Evolutionary conservation across 1,284 basidiomycete genomes (phyloP), one percentile per base, ranked within the genome.

Genomic region (Polyporus tsugae): DNA sequence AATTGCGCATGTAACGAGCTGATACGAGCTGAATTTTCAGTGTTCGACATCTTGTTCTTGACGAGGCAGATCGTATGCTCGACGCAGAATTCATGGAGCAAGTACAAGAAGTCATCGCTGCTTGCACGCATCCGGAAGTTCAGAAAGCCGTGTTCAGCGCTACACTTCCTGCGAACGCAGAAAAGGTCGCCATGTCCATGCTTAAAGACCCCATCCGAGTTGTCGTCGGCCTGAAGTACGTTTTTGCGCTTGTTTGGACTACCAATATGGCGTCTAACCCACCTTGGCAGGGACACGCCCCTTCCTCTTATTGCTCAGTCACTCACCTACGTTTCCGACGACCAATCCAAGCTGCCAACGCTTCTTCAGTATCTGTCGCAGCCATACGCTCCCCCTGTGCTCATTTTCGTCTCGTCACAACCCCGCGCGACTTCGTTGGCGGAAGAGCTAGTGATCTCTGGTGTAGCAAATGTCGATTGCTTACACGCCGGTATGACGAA

Each of bases 101-200:
- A 83, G 90, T 96, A 1, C 89, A 97, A 82, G 95, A 97, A 75
- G 91, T 99, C 67, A 82, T 98, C 11, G 87, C 89, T 4, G 89
- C 93, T n/a, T 98, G 96, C 77, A 89, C 90, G 0, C 85, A 93
- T 78, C 80, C 89, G 0, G 76, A 84, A 0, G 75, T 96, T 0
- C 95, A 96, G 78, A 99, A 97, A 76, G 93, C 94, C 1, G 90
- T 98, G 41, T 95, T 99, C 80, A 97, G 95, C 70, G 97, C 97
- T 0, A 99, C 97, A 0, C 88, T 99, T 62, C 97, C 97, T 15
- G 91, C 95, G 6, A 90, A 91, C 11, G 93, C 90, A 0, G 97
- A 99, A 80, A 93, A 93, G 77, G 83, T 97, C 46, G 95, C 95
- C 0, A 91, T 95, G 86, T 87, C 86, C 22, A 94, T 97, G 85